Base-by-base conservation (phyloP, 805 yeast genomes). In the Clavispora vitiphila region DNA sequence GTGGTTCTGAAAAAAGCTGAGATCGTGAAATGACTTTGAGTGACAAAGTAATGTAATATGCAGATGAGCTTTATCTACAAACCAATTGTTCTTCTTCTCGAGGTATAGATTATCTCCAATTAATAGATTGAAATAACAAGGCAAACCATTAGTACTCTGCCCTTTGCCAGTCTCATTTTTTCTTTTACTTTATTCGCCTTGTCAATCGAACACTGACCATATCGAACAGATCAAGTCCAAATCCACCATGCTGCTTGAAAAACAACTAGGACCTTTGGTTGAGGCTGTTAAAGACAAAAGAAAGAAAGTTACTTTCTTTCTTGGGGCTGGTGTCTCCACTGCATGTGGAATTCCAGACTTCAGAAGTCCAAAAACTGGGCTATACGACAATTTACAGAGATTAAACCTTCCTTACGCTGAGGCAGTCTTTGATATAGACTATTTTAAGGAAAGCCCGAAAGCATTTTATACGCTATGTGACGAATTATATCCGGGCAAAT, bases 301-400 rank as follows among this genome's bases (percentile, higher is more conserved):
- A 8, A 67, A 63, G 48, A 74, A 76, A 48, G 74, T 83, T 5
- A 76, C 81, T 0, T 80, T 85, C 54, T 76, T 84, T 65, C 82
- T 81, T 8, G 99, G 99, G 1, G 99, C 99, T 0, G 99, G 99
- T 1, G 81, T 89, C 30, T 87, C 96, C 2, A 91, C 98, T 0
- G 71, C 86, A 3, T 89, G 95, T 36, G 99, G 98, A 0, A 91
- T 90, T 35, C 99, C 98, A 0, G 99, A 91, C 60, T 91, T 91
- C 60, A 71, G 98, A 51, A 81, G 95, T 15, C 97, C 97, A 1
- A 76, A 79, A 34, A 91, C 98, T 1, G 95, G 95, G 0, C 72
- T 91, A 6, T 91, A 91, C 55, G 78, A 89, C 48, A 91, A 91
- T 58, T 67, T 91, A 39, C 72, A 83, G 16, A 72, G 78, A 48